Evolutionary conservation across 1,284 basidiomycete genomes (phyloP).

Genomic region (Gomphus sp.): DNA sequence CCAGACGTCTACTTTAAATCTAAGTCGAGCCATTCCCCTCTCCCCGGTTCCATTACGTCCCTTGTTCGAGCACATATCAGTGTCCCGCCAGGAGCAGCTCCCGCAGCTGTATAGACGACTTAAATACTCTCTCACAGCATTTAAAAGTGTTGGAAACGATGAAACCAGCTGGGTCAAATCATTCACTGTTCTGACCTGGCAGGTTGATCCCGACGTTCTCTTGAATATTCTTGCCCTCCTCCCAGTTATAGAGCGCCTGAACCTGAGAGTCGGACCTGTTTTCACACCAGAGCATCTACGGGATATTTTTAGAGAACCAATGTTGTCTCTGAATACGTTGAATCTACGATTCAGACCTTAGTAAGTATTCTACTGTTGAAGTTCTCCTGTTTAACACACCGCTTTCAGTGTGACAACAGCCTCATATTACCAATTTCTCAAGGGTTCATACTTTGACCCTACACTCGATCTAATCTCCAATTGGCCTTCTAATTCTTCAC

Average conservation of each 20-base stretch:
- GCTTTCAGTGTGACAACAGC: constrained; percentile 49
- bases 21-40: constrained; percentile 45
- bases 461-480: constrained; percentile 39
- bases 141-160: constrained; percentile 7
- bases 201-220: constrained; percentile 52
- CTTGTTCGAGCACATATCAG: constrained; percentile 41
- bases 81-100: constrained; percentile 36
- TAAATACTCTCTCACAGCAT: constrained; percentile 19
- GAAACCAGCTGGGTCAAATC: constrained; percentile 32
- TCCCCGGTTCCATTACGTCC: constrained; percentile 40
- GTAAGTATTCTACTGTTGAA: constrained; percentile 31
- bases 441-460: constrained; percentile 66
- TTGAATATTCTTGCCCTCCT: constrained; percentile 47
- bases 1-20: constrained; percentile 36
- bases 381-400: not conserved
- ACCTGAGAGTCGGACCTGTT: constrained; percentile 48
- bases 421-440: constrained; percentile 61
- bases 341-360: constrained; percentile 60
- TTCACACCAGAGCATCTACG: constrained; percentile 61
- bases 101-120: constrained; percentile 40
- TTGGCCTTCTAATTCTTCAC: constrained; percentile 39
- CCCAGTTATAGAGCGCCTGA: constrained; percentile 33
- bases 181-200: constrained; percentile 47
- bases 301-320: constrained; percentile 39
- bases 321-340: constrained; percentile 31